phyloP scores from a whole-genome alignment of 345 rosid genomes.

The Ricinus communis region DNA sequence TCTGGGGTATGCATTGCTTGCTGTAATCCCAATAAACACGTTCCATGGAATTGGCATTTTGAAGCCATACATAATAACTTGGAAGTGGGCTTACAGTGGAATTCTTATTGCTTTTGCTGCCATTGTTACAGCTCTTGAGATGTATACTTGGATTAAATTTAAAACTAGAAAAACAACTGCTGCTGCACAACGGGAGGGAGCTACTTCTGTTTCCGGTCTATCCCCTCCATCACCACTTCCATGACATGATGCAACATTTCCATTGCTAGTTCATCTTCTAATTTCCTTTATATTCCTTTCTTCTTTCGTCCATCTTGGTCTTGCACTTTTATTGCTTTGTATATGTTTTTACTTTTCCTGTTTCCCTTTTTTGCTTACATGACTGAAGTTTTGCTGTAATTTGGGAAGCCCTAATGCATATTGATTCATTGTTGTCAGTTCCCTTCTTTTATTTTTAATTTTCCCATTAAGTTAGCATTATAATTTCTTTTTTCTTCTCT shows the following conservation, averaged over 20 bases:
- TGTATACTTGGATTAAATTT: conserved; percentile 39
- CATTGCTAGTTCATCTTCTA: too few relatives aligned
- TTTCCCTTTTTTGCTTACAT: too few relatives aligned
- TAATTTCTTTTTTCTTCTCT: too few relatives aligned
- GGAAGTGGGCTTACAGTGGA: conserved; percentile 45
- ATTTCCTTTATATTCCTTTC: neutral
- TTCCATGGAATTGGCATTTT: conserved; percentile 46
- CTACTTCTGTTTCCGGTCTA: neutral
- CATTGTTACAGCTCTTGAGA: conserved; percentile 30
- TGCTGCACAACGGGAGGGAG: too few relatives aligned
- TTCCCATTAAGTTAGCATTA: too few relatives aligned
- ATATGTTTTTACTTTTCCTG: too few relatives aligned
- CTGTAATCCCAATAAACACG: conserved; percentile 41
- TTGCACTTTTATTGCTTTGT: too few relatives aligned
- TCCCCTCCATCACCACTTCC: neutral
- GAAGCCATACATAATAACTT: conserved; percentile 30
- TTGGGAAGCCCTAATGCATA: too few relatives aligned
- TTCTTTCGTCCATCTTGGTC: neutral
- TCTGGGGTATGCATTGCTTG: conserved; percentile 45
- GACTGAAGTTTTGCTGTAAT: too few relatives aligned
- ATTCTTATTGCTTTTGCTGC: conserved; percentile 30
- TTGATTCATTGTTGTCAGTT: too few relatives aligned
- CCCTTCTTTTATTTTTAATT: too few relatives aligned
- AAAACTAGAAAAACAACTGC: neutral
- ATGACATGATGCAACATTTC: too few relatives aligned